A percentile compares a stretch with the other conserved stretches of the same genome.
Conservation (phyloP, 2,329 filamentous ascomycete genomes). For the Curvularia eragrostidis region DNA sequence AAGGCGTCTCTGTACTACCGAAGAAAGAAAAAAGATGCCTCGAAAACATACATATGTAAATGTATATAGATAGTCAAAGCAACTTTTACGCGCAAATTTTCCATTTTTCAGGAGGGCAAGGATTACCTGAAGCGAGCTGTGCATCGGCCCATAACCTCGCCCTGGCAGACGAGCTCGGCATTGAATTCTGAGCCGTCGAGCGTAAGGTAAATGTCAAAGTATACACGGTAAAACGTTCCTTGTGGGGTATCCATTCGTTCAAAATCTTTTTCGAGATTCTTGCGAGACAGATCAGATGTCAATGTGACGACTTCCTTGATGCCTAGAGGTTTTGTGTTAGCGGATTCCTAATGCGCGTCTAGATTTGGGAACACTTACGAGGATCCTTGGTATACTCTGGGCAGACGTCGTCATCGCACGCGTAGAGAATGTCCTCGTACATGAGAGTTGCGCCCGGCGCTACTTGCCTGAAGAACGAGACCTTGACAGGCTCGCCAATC, state of each 20-base stretch:
- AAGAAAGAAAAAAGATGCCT: not conserved
- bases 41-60: not conserved
- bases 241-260: constrained; percentile 99
- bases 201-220: constrained; percentile 78
- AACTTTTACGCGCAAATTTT: constrained; percentile 1
- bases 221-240: constrained; percentile 72
- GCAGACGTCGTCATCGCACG: constrained; percentile 96
- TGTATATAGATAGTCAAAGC: constrained; percentile 2
- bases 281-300: constrained; percentile 93
- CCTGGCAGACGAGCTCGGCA: constrained; percentile 97
- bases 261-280: constrained; percentile 99
- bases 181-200: constrained; percentile 98
- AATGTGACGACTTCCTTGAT: constrained; percentile 99
- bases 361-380: constrained; percentile 68
- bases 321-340: constrained; percentile 60
- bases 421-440: constrained; percentile 98
- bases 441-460: constrained; percentile 96
- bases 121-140: constrained; percentile 79
- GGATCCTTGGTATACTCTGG: constrained; percentile 99
- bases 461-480: constrained; percentile 97
- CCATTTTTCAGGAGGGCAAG: not conserved
- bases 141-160: constrained; percentile 98
- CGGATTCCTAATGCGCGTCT: not conserved
- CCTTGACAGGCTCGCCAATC: constrained; percentile 98
- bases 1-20: not conserved